Percentiles rank a stretch among this genome's conserved stretches.
Conservation (phyloP, 768 basidiomycete species). For the Floccularia luteovirens region DNA sequence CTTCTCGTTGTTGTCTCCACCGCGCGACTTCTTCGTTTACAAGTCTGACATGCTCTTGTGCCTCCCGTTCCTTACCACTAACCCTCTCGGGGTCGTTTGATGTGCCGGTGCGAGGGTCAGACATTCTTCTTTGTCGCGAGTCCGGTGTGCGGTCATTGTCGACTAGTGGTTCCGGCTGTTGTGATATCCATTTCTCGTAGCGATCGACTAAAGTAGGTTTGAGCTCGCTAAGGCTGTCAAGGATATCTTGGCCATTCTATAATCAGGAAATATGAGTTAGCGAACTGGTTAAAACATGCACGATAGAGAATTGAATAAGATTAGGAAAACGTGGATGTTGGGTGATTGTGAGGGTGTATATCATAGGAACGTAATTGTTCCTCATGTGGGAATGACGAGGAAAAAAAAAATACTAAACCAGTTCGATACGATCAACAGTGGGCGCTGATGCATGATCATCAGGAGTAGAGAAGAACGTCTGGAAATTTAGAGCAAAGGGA, state of each 20-base stretch:
- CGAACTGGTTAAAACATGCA: background rate
- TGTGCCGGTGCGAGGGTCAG: background rate
- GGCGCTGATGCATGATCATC: no score
- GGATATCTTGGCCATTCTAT: conserved; percentile 72
- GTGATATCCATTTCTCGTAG: conserved; percentile 51
- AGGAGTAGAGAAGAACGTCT: no score
- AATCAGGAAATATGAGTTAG: conserved; percentile 4
- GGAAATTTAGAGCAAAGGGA: background rate
- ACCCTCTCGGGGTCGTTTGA: conserved; percentile 13
- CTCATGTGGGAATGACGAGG: no score
- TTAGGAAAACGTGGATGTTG: background rate
- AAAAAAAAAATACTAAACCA: no score
- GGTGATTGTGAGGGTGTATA: no score
- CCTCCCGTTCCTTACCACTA: conserved; percentile 19
- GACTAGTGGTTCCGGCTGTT: conserved; percentile 30
- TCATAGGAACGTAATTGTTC: no score
- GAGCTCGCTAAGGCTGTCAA: conserved; percentile 55
- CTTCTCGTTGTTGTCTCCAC: conserved; percentile 28
- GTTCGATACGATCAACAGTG: no score
- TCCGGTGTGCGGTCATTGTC: conserved; percentile 15
- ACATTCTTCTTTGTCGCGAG: background rate
- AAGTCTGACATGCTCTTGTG: conserved; percentile 14
- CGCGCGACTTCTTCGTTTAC: conserved; percentile 25
- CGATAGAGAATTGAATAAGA: background rate
- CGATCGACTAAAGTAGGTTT: conserved; percentile 58